Base-by-base conservation (phyloP, 179 eudicot species). In the Nepenthes alata region DNA sequence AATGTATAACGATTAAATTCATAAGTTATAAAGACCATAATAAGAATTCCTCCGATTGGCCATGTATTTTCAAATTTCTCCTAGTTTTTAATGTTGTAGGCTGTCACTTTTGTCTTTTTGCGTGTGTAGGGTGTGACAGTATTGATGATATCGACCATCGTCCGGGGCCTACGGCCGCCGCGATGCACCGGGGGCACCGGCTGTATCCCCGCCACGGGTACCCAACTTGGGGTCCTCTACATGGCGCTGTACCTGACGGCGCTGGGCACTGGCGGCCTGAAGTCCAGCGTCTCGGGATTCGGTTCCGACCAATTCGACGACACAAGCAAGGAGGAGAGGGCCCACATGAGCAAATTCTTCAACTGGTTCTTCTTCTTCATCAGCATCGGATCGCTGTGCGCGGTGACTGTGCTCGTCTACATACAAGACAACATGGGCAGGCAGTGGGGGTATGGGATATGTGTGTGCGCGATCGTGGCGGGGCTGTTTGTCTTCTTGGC, bases 361-460 rank as follows among this genome's bases (percentile, higher is more conserved):
- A 78, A 70, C 49, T 78, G 82, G 82, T 78, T 78, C 58, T 78
- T 72, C 55, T 78, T 78, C 63, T 72, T 78, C 60, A 78, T 78
- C 3, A 75, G 74, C 16, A n/a, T 86, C 2, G 94, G 94, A 6
- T 81, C 94, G 35, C 71, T 86, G 0, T 71, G 64, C 0, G 98
- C 98, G 0, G 98, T 91, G 10, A 89, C 98, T 6, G 71, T 89
- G 3, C 73, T 91, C 16, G 98, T 91, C 0, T 91, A 91, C 77
- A 75, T 91, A 2, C 91, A 91, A 63, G 98, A 91, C 63, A 75
- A 91, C 53, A 41, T 86, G 58, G 98, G 98, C 2, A 68, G 98
- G n/a, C 59, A 72, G 2, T 91, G 93, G 98, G 98, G 98, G 0
- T 91, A 91, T 48, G 96, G 96, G 1, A 83, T 89, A 2, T 84